Evolutionary conservation across 176 grass and related monocot species (phyloP).

Genomic region (Zoysia pacifica): DNA sequence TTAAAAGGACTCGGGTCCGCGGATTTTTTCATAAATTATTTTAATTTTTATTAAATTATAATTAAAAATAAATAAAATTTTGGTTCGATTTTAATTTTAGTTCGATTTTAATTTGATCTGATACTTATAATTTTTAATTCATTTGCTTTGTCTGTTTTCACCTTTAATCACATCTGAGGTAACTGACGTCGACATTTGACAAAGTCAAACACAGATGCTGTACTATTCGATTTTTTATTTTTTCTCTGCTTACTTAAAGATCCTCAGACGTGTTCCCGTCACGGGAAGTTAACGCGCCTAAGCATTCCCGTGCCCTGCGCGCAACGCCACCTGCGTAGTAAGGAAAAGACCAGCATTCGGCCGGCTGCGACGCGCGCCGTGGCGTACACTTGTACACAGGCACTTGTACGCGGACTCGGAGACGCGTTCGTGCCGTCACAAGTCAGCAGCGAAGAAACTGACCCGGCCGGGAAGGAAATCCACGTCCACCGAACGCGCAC

Average conservation of each 20-base stretch:
- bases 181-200: too few species aligned
- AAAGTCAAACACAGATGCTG: too few species aligned
- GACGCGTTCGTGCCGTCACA: neutral
- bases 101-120: neutral
- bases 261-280: neutral
- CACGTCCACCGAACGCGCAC: neutral
- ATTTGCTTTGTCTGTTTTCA: neutral
- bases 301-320: neutral
- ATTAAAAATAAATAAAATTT: too few species aligned
- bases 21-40: too few species aligned
- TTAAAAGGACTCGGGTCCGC: too few species aligned
- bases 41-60: too few species aligned
- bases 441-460: neutral
- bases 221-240: too few species aligned
- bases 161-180: too few species aligned
- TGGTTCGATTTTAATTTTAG: too few species aligned
- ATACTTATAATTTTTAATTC: neutral
- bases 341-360: neutral
- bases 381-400: too few species aligned
- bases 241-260: too few species aligned
- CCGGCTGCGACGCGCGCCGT: neutral
- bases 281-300: neutral
- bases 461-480: neutral
- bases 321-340: neutral
- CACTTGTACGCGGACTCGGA: neutral